Conservation (phyloP, 768 basidiomycete species). For the Boletus coccyginus region DNA sequence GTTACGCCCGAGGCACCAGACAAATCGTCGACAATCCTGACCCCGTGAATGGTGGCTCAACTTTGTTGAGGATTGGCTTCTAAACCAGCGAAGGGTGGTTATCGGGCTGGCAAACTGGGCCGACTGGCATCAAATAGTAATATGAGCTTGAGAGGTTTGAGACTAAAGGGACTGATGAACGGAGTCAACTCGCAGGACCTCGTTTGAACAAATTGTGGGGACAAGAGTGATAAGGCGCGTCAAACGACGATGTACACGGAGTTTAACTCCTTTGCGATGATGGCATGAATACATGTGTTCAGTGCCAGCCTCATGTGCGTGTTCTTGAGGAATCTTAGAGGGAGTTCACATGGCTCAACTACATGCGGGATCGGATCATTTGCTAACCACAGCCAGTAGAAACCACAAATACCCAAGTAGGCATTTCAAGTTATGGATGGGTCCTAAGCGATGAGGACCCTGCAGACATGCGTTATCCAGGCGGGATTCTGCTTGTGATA, state of each 20-base stretch:
- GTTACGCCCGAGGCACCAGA: background rate
- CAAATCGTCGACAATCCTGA: background rate
- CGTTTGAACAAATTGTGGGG: background rate
- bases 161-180: background rate
- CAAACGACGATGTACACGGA: background rate
- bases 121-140: background rate
- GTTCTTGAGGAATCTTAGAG: background rate
- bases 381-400: background rate
- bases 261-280: background rate
- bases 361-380: constrained; percentile 4
- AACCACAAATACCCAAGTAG: background rate
- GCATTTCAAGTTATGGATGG: background rate
- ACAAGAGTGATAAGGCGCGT: background rate
- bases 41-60: background rate
- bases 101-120: background rate
- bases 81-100: background rate
- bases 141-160: background rate
- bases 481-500: background rate
- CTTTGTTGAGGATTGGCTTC: background rate
- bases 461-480: constrained; percentile 13
- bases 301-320: background rate
- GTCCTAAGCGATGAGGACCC: constrained; percentile 5
- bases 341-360: background rate
- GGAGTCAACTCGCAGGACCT: background rate
- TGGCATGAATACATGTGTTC: constrained; percentile 11